Evolutionary conservation across 495 filamentous ascomycete species (phyloP), one percentile per base, ranked within the genome.

Genomic region (Aspergillus conjunctus): DNA sequence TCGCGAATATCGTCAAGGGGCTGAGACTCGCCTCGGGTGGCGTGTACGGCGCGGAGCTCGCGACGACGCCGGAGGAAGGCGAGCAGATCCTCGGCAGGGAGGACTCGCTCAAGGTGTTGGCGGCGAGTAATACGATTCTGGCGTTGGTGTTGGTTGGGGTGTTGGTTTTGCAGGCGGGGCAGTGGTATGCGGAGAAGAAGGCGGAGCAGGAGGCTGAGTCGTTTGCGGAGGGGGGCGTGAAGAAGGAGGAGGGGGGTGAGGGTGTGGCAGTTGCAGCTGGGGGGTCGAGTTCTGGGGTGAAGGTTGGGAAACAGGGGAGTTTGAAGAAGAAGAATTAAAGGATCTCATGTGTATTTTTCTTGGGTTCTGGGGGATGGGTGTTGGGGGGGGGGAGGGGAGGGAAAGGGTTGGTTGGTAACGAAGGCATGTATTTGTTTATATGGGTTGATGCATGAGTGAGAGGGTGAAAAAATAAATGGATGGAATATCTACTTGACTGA

Each of bases 181-280:
- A 98, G 81, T 98, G 94, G 94, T 98, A 98, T 79, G 94, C 95
- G 26, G 92, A 97, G 83, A 78, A 87, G 62, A 96, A 94, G 84
- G 92, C 97, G 73, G 79, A 79, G 69, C 87, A 92, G 75, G 93
- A 98, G 76, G 80, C 79, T 62, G 87, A 84, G 71, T 77, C 77
- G 63, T 79, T 89, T 57, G 53, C 46, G 33, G 48, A 34, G 22
- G 56, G 20, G 52, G 56, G 50, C 43, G 61, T 46, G 21, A 43
- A 44, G 43, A 31, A 30, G 43, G n/a, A 56, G 48, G 26, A 21
- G 10, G 44, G n/a, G 44, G 20, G 8, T 14, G 20, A n/a, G n/a
- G n/a, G 4, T 48, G 44, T 15, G 50, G 50, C 2, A 26, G 18
- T n/a, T n/a, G n/a, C n/a, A n/a, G n/a, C n/a, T n/a, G n/a, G n/a